Base-by-base conservation (phyloP, 208 protist genomes). In the Leishmania guyanensis region DNA sequence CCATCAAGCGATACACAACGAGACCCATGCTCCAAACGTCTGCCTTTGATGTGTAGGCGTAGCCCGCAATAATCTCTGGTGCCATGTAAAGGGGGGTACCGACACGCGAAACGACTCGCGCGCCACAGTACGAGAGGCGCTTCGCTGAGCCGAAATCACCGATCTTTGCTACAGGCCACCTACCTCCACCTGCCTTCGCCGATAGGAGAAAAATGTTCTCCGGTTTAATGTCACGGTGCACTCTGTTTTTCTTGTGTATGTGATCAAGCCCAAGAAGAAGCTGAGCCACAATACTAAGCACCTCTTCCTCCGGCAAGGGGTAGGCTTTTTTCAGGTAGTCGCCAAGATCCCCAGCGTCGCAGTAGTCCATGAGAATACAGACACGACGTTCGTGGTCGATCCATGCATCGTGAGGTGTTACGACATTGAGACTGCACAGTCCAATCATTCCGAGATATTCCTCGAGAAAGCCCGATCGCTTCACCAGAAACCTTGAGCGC, bases 151-250 rank as follows among this genome's bases (percentile, higher is more conserved):
- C 93, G 84, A 94, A 96, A 81, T 96, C 93, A 51, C 83, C 91
- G 77, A 96, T 91, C 80, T 95, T 96, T 77, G 90, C 89, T 20
- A 86, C 81, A 14, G 82, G 86, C 39, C 81, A 84, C 5, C 50
- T 62, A 46, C 26, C 20, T 3, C 17, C 46, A n/a, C 43, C 58
- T 22, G 17, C 72, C 29, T 36, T 64, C 22, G 54, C 33, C 0
- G 48, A 54, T 62, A 20, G 58, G n/a, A 96, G 84, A 43, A 96
- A 77, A 39, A 98, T 95, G 73, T 98, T 98, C 86, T 97, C 95
- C 2, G 95, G 97, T 71, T 99, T 99, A 73, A 99, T 99, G 86
- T 99, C 98, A n/a, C 98, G 92, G 84, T 99, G 98, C 16, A 99
- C 87, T 69, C 83, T 96, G 77, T 91, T 85, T 51, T 90, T 88